A percentile compares a stretch with the other conserved stretches of the same genome.
phyloP scores from a whole-genome alignment of 1,284 basidiomycete genomes.

The Rhodofomes roseus region DNA sequence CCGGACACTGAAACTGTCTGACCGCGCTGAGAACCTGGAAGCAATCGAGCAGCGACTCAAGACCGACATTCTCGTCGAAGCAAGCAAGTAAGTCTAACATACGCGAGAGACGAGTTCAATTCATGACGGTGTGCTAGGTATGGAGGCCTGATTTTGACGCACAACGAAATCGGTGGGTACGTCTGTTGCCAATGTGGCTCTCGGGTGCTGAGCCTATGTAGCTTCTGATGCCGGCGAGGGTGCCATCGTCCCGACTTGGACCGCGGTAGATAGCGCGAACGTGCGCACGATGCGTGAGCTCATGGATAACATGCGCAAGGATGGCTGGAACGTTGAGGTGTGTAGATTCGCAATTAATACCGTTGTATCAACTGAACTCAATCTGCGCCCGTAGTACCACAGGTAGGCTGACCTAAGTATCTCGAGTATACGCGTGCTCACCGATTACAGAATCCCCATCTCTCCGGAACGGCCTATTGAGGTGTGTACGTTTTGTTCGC shows the following conservation, averaged over 20 bases:
- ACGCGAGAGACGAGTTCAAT: neutral
- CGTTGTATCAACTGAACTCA: no score
- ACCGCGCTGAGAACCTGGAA: constrained; percentile 93
- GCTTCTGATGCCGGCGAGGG: constrained; percentile 72
- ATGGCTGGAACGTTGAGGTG: constrained; percentile 91
- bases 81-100: constrained; percentile 50
- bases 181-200: neutral
- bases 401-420: constrained; percentile 36
- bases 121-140: constrained; percentile 44
- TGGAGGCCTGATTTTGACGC: constrained; percentile 90
- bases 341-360: constrained; percentile 16
- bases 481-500: constrained; percentile 29
- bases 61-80: constrained; percentile 91
- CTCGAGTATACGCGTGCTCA: neutral
- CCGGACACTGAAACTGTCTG: constrained; percentile 79
- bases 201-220: constrained; percentile 17
- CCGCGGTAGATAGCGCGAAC: constrained; percentile 80
- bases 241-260: constrained; percentile 92
- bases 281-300: constrained; percentile 89
- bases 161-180: constrained; percentile 77
- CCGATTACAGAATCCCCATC: constrained; percentile 76
- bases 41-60: constrained; percentile 92
- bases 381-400: constrained; percentile 45
- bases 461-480: constrained; percentile 88
- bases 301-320: constrained; percentile 73